phyloP scores from a whole-genome alignment of 208 protist species.

The Leishmania arabica region DNA sequence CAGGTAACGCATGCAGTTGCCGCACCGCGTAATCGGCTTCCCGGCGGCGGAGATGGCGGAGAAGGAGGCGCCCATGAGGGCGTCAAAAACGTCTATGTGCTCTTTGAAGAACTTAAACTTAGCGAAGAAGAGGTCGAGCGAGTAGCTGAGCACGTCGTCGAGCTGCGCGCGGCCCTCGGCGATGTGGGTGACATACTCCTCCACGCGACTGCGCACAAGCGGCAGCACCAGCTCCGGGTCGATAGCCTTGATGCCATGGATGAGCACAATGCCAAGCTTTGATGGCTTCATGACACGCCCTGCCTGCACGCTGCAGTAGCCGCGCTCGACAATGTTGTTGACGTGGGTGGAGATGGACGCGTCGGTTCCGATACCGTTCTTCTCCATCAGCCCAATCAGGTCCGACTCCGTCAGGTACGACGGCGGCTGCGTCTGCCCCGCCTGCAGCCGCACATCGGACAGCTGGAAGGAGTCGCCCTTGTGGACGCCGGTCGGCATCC shows the following conservation, averaged over 20 bases:
- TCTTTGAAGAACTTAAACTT: constrained; percentile 94
- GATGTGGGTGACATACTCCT: constrained; percentile 93
- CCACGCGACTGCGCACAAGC: constrained; percentile 90
- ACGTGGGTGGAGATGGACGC: constrained; percentile 99
- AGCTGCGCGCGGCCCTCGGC: constrained; percentile 88
- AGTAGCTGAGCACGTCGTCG: constrained; percentile 82
- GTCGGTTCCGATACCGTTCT: constrained; percentile 98
- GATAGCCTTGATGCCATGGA: constrained; percentile 94
- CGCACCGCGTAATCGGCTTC: constrained; percentile 90
- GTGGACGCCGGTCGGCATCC: constrained; percentile 67
- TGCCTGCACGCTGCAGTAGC: constrained; percentile 87
- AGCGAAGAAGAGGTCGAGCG: constrained; percentile 79
- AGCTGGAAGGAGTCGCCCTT: constrained; percentile 76
- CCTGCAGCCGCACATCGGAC: constrained; percentile 73
- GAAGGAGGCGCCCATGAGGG: constrained; percentile 95
- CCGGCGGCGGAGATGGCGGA: constrained; percentile 75
- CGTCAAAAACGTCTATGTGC: constrained; percentile 93
- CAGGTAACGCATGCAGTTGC: constrained; percentile 93
- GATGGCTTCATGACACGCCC: constrained; percentile 92
- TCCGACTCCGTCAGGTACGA: constrained; percentile 97
- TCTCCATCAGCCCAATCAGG: constrained; percentile 98
- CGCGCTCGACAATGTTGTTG: constrained; percentile 94
- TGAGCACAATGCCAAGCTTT: constrained; percentile 92
- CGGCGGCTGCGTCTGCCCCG: constrained; percentile 92
- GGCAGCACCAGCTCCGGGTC: constrained; percentile 95